Conservation (phyloP, 768 basidiomycete genomes). For the Dioszegia aurantiaca region DNA sequence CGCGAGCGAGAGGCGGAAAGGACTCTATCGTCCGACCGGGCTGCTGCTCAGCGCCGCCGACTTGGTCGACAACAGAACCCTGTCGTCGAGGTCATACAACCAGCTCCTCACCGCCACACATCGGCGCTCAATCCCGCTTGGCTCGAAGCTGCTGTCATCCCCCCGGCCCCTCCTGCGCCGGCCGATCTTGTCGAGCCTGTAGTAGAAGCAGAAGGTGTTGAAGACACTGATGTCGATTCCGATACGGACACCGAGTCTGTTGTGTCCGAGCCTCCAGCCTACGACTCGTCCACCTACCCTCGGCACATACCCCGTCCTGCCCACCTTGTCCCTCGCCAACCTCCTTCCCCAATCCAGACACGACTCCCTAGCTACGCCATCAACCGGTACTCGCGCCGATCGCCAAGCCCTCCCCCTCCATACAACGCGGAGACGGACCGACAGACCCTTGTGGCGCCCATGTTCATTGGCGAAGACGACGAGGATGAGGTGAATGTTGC, state of each 20-base stretch:
- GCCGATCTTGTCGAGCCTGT: not conserved
- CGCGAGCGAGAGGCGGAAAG: conserved; percentile 4
- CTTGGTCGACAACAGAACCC: not conserved
- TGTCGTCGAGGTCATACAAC: not conserved
- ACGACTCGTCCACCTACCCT: conserved; percentile 1
- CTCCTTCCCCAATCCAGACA: not conserved
- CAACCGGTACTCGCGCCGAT: conserved; percentile 19
- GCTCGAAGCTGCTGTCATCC: not conserved
- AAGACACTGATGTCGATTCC: not conserved
- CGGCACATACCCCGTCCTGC: conserved; percentile 6
- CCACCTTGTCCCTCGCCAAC: not conserved
- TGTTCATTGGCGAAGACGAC: conserved; percentile 30
- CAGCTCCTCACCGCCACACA: not conserved
- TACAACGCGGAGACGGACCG: conserved; percentile 40
- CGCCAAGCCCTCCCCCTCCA: conserved; percentile 42
- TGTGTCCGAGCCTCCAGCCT: conserved; percentile 12
- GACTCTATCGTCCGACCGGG: conserved; percentile 1
- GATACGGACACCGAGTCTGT: conserved; percentile 5
- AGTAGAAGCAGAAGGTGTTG: not conserved
- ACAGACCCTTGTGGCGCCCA: conserved; percentile 29
- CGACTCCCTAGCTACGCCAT: conserved; percentile 11
- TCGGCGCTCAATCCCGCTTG: conserved; percentile 3
- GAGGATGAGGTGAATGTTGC: conserved; percentile 14
- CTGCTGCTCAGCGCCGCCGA: conserved; percentile 4
- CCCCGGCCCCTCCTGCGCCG: not conserved